Evolutionary conservation across 202 grass and related monocot species (phyloP).

Genomic region (Schoenoplectus tabernaemontani): DNA sequence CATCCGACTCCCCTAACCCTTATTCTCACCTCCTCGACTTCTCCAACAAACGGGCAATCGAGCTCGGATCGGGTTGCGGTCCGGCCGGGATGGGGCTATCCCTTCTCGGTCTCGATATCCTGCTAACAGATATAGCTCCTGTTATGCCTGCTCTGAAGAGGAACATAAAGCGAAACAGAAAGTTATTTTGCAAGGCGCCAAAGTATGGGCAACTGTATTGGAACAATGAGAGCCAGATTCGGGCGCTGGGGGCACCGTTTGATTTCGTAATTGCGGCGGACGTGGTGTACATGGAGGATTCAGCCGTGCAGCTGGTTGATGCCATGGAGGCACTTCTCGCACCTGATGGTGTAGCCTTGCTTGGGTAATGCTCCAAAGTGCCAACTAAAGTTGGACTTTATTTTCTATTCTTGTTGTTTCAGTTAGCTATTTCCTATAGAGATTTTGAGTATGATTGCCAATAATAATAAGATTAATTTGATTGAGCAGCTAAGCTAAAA

Average conservation of each 20-base stretch:
- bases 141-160: slow-evolving; percentile 79
- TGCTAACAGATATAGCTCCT: slow-evolving; percentile 83
- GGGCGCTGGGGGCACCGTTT: slow-evolving; percentile 41
- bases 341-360: slow-evolving; percentile 46
- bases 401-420: not conserved
- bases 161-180: slow-evolving; percentile 68
- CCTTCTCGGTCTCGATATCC: slow-evolving; percentile 59
- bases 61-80: slow-evolving; percentile 73
- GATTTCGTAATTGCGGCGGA: slow-evolving; percentile 73
- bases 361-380: slow-evolving; percentile 23
- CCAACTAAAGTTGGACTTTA: not conserved
- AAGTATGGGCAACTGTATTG: slow-evolving; percentile 71
- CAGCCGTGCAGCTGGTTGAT: slow-evolving; percentile 54
- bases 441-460: not conserved
- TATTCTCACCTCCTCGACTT: slow-evolving; percentile 67
- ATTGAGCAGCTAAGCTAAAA: not conserved
- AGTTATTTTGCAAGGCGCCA: slow-evolving; percentile 37
- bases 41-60: slow-evolving; percentile 50
- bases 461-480: no score
- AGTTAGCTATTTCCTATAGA: not conserved
- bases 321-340: slow-evolving; percentile 70
- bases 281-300: slow-evolving; percentile 83
- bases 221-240: slow-evolving; percentile 56
- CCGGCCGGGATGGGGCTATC: slow-evolving; percentile 65
- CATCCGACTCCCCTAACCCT: slow-evolving; percentile 28